Base-by-base conservation (phyloP, 2,329 filamentous ascomycete species). In the Fusarium continuum region DNA sequence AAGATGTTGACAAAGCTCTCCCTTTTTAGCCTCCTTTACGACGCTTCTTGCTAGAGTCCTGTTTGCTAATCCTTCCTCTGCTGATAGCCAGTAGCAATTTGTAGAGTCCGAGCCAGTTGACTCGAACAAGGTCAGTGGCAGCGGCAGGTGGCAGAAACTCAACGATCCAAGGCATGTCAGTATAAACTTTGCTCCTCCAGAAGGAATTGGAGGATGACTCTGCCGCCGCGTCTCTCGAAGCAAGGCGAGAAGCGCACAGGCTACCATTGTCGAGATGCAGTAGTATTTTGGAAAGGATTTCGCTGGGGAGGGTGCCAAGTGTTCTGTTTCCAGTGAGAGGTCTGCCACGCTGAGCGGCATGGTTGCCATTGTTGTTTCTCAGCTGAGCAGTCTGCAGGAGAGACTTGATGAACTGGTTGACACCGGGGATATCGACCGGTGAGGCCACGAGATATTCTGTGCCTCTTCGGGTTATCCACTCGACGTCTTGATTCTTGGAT, bases 381-480 rank as follows among this genome's bases (percentile, higher is more conserved):
- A 17, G 17, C 11, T 17, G 4, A 2, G 19, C 13, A 3, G 14
- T 11, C 5, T 20, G 55, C 11, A 58, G 17, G 9, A 49, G 40
- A 4, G 22, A 20, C 17, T 11, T 17, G 19, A 44, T 19, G 3
- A 45, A 28, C 2, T 25, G 17, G 3, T 45, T 6, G 26, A 58
- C 34, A 2, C 35, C 29, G 10, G 41, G 46, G 11, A 58, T 52
- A n/a, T 54, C 26, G 4, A 40, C 19, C 1, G 55, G 55, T 2
- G 46, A 49, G 20, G 46, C 35, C 8, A 41, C 39, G 9, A 39
- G 19, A 43, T 58, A 39, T 26, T 58, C 55, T 4, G 39, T 31
- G 9, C 36, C 49, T 10, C 26, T 40, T 3, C 14, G 7, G 6
- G 19, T 20, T 2, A 7, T 8, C 55, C 55, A 58, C 17, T 48